phyloP scores from a whole-genome alignment of 805 yeast genomes.

The Teunomyces barrocoloradensis region DNA sequence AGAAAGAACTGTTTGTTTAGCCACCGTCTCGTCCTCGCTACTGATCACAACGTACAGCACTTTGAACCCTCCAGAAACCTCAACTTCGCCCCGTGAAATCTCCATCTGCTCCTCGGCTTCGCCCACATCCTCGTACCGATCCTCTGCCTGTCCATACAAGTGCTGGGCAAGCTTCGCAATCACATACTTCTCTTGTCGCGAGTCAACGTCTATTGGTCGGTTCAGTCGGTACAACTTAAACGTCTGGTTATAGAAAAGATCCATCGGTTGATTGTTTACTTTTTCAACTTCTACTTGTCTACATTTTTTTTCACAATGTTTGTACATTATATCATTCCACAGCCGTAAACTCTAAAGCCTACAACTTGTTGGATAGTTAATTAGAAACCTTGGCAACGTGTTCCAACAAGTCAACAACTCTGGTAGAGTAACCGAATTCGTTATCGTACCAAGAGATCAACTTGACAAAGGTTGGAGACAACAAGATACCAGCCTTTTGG shows the following conservation, averaged over 20 bases:
- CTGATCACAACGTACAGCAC: constrained; percentile 10
- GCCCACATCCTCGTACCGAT: constrained; percentile 6
- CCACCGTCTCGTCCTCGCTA: constrained; percentile 5
- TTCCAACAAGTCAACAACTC: constrained; percentile 36
- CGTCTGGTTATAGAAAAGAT: constrained; percentile 13
- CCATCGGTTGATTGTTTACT: not conserved
- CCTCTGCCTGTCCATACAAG: constrained; percentile 5
- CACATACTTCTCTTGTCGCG: constrained; percentile 5
- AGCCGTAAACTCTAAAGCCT: constrained; percentile 4
- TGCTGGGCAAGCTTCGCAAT: constrained; percentile 6
- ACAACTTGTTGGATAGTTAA: constrained; percentile 14
- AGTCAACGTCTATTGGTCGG: constrained; percentile 4
- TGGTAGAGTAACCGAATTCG: constrained; percentile 37
- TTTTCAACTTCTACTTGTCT: not conserved
- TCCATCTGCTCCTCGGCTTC: constrained; percentile 8
- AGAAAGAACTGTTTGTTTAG: constrained; percentile 10
- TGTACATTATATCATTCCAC: constrained; percentile 3
- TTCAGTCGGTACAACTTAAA: constrained; percentile 12
- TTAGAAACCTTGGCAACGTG: constrained; percentile 23
- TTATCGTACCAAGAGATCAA: constrained; percentile 38
- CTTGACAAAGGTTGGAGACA: constrained; percentile 35
- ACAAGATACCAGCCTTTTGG: constrained; percentile 35
- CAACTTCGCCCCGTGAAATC: not conserved
- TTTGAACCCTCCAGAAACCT: not conserved
- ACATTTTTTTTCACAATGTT: not conserved